A percentile compares a stretch with the other conserved stretches of the same genome.
phyloP scores from a whole-genome alignment of 1,284 basidiomycete species.

The Moesziomyces sp. region DNA sequence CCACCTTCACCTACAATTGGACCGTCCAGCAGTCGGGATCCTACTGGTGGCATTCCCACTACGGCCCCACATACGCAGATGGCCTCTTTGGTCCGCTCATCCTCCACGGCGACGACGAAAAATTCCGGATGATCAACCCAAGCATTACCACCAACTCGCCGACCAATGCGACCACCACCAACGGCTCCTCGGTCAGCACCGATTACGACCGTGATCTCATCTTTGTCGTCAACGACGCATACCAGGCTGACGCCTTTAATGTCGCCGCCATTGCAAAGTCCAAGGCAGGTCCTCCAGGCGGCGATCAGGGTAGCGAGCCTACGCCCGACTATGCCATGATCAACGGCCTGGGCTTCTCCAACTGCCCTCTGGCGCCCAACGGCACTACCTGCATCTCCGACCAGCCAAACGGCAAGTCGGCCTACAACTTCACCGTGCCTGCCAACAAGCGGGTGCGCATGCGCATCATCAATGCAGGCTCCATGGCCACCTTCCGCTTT shows the following conservation, averaged over 20 bases:
- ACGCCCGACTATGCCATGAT: conserved; percentile 71
- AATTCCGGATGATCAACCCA: conserved; percentile 22
- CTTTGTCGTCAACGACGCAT: conserved; percentile 56
- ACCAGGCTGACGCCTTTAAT: conserved; percentile 52
- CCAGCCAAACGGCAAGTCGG: conserved; percentile 19
- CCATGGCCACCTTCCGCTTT: conserved; percentile 61
- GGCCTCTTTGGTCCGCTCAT: conserved; percentile 64
- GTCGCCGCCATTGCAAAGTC: conserved; percentile 51
- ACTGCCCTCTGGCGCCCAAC: conserved; percentile 62
- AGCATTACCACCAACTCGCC: conserved; percentile 12
- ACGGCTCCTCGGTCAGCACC: conserved; percentile 35
- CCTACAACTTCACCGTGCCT: conserved; percentile 51
- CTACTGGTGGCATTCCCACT: conserved; percentile 69
- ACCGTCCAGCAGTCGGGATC: conserved; percentile 67
- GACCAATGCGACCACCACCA: conserved; percentile 9
- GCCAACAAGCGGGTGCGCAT: conserved; percentile 71
- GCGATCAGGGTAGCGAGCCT: conserved; percentile 52
- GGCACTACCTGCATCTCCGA: conserved; percentile 43
- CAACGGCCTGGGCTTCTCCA: conserved; percentile 69
- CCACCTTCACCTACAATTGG: conserved; percentile 53
- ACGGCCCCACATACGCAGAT: conserved; percentile 56
- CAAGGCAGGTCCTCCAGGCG: conserved; percentile 39
- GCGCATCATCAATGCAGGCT: conserved; percentile 70
- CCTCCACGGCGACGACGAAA: conserved; percentile 64
- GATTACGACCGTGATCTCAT: conserved; percentile 59